Evolutionary conservation across 139 green algal genomes (phyloP).

Genomic region (Chlorella sp.): DNA sequence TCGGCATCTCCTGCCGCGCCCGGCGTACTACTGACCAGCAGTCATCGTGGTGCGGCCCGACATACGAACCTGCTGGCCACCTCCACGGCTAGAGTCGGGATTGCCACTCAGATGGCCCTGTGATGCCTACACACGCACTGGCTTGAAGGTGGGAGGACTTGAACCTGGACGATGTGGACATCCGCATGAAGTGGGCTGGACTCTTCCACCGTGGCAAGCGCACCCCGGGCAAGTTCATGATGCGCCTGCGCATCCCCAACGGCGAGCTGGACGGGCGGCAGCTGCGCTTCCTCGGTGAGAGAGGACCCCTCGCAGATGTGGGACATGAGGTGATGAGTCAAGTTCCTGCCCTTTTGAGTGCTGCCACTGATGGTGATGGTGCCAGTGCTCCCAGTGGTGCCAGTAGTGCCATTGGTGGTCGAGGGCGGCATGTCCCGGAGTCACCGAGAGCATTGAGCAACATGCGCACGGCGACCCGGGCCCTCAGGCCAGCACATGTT

Average conservation of each 20-base stretch:
- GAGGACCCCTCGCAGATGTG: no score
- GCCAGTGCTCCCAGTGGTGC: no score
- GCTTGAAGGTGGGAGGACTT: slow-evolving; percentile 70
- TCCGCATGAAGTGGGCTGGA: slow-evolving; percentile 93
- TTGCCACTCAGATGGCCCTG: no score
- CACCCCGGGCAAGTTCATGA: slow-evolving; percentile 92
- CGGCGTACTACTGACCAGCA: background rate
- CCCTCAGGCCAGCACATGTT: no score
- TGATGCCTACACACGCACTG: no score
- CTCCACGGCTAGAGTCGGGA: background rate
- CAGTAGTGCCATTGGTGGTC: no score
- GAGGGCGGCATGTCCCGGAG: no score
- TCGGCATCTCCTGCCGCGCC: background rate
- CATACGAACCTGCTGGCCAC: background rate
- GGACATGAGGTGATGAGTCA: no score
- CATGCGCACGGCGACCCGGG: no score
- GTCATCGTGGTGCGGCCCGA: background rate
- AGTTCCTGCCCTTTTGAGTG: no score
- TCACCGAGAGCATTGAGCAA: no score
- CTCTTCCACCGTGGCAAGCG: slow-evolving; percentile 95
- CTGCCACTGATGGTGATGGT: no score
- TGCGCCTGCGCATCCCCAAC: slow-evolving; percentile 82
- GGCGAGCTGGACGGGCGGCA: slow-evolving; percentile 76
- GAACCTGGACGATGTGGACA: slow-evolving; percentile 90
- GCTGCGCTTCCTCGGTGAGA: slow-evolving; percentile 67